These are phyloP conservation scores for Spathaspora arborariae DNA, from an alignment of 805 yeast species.

Conservation along the genomic window DNA sequence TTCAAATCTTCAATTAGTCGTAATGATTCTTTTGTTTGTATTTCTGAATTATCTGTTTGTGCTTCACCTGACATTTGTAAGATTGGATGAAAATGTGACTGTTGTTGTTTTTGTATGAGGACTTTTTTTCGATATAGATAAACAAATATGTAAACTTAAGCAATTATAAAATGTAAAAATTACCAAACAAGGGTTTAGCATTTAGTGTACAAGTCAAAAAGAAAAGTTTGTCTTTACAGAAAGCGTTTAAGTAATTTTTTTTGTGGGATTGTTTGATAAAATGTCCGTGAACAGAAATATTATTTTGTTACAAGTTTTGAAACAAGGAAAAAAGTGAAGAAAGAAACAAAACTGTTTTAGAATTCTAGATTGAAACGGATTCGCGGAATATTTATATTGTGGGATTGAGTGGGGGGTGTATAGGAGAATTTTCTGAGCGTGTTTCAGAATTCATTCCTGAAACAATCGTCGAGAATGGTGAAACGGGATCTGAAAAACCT, in stretches of 20 bases:
- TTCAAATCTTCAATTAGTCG: conserved; percentile 72
- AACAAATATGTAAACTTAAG: no score
- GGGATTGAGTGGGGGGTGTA: neutral
- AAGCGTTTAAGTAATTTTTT: neutral
- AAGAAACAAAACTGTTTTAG: neutral
- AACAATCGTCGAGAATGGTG: neutral
- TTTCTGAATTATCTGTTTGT: neutral
- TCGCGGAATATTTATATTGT: neutral
- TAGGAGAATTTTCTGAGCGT: neutral
- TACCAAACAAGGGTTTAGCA: neutral
- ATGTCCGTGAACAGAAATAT: neutral
- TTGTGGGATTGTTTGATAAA: no score
- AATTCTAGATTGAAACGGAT: conserved; percentile 1
- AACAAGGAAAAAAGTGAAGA: neutral
- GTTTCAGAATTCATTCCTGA: conserved; percentile 2
- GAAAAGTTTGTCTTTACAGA: no score
- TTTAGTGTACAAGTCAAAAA: no score
- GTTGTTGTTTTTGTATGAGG: no score
- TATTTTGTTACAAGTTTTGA: neutral
- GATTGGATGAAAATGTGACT: neutral
- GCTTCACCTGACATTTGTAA: neutral
- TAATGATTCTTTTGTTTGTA: conserved; percentile 41
- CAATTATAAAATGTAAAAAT: no score
- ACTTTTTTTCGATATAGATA: no score
- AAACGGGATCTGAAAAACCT: no score